Conservation (phyloP, 768 basidiomycete genomes). For the Kwoniella mangroviensis region DNA sequence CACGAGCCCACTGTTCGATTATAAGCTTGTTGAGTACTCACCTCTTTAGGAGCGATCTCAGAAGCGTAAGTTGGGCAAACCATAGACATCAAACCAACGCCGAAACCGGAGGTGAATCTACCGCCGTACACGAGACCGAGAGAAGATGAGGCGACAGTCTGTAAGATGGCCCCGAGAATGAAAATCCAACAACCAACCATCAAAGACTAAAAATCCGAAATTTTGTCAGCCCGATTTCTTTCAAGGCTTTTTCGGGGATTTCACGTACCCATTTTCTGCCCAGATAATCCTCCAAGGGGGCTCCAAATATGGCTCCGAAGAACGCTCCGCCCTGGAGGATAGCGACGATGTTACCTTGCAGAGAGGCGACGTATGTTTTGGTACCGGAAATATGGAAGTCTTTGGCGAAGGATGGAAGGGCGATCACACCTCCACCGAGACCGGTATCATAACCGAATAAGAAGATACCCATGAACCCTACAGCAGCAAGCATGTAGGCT, state of each 20-base stretch:
- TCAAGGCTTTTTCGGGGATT: too few species aligned
- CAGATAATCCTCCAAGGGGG: slow-evolving; percentile 56
- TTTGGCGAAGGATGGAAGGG: slow-evolving; percentile 65
- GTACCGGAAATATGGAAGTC: slow-evolving; percentile 67
- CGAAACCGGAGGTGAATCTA: slow-evolving; percentile 76
- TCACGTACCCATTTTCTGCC: slow-evolving; percentile 64
- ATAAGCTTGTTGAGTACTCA: slow-evolving; percentile 79
- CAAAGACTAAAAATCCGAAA: slow-evolving; percentile 60
- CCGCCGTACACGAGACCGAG: slow-evolving; percentile 69
- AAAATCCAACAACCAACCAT: slow-evolving; percentile 70
- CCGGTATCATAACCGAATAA: slow-evolving; percentile 74
- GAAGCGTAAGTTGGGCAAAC: slow-evolving; percentile 79
- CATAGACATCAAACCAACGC: slow-evolving; percentile 75
- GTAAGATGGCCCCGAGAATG: slow-evolving; percentile 63
- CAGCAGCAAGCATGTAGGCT: slow-evolving; percentile 39
- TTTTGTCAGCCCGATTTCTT: not conserved
- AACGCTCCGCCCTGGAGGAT: slow-evolving; percentile 73
- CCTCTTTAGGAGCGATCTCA: slow-evolving; percentile 84
- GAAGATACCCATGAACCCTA: slow-evolving; percentile 49
- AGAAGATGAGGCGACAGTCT: slow-evolving; percentile 27
- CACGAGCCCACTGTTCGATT: not conserved
- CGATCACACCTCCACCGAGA: slow-evolving; percentile 72
- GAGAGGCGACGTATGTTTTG: slow-evolving; percentile 60
- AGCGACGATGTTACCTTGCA: slow-evolving; percentile 82
- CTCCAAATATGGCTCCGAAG: slow-evolving; percentile 72